phyloP scores from a whole-genome alignment of 371 early-diverging fungal species.

The Actinomortierella ambigua region DNA sequence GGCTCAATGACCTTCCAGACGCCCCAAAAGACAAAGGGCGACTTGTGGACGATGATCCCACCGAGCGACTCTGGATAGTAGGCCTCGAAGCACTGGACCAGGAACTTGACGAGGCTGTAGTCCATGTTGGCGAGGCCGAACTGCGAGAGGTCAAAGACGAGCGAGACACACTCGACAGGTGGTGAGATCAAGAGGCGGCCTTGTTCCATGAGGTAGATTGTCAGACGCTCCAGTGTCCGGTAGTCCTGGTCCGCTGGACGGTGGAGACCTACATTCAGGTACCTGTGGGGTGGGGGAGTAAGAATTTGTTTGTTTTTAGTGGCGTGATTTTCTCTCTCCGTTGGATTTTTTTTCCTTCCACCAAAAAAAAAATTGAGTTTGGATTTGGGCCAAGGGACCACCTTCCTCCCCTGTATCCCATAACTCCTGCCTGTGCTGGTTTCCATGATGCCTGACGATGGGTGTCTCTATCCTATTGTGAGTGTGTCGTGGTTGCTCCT shows the following conservation, averaged over 20 bases:
- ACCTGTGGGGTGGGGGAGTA: too few species aligned
- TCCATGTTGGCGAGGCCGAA: conserved; percentile 80
- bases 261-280: conserved; percentile 60
- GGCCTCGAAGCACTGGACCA: conserved; percentile 70
- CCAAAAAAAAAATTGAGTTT: too few species aligned
- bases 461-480: too few species aligned
- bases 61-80: conserved; percentile 88
- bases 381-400: too few species aligned
- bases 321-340: too few species aligned
- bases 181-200: conserved; percentile 67
- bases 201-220: conserved; percentile 81
- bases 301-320: too few species aligned
- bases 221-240: conserved; percentile 57
- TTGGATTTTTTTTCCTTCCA: too few species aligned
- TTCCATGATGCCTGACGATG: too few species aligned
- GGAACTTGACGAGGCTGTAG: conserved; percentile 71
- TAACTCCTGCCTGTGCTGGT: too few species aligned
- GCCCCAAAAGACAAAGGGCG: conserved; percentile 87
- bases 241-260: conserved; percentile 53
- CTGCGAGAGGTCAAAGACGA: conserved; percentile 77
- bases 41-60: conserved; percentile 72
- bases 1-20: conserved; percentile 75
- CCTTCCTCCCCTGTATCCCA: too few species aligned
- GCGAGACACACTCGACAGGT: conserved; percentile 71
- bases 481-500: too few species aligned